Evolutionary conservation across 1,284 basidiomycete species (phyloP), one percentile per base, ranked within the genome.

Genomic region (Leccinum solheimii): DNA sequence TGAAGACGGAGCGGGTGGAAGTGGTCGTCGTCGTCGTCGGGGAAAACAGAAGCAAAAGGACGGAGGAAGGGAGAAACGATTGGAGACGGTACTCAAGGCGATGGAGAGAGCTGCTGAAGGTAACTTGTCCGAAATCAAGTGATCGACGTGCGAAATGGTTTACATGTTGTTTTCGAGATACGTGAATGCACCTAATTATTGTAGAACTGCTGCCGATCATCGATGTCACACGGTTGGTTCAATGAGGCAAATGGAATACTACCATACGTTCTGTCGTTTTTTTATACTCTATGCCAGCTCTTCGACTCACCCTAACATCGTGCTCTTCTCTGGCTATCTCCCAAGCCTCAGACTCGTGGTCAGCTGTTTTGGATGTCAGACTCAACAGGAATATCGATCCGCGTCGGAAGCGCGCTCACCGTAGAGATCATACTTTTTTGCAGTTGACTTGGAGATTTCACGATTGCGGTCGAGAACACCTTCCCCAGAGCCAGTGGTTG

Each of bases 61-160:
- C 1, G 62, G 14, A 0, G 60, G 23, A 3, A 63, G 69, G 27
- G 73, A 78, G 65, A 80, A 77, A 53, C 76, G 73, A 59, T 61
- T 85, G 62, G 77, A 81, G 58, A 79, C 73, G 59, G 80, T 86
- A 75, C 71, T 81, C 66, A 79, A 77, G 63, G 87, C 83, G 1
- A 81, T 90, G 19, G 83, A 84, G 68, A 80, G 84, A 63, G 86
- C 86, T 19, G 86, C 86, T 50, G 86, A 85, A 4, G 86, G 86
- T 3, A 77, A 80, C 45, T 64, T 90, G 66, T 66, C 77, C 1
- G 83, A 81, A 23, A 63, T 82, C 49, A 79, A 75, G 62, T 81
- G 61, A 69, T 9, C 13, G 5, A n/a, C 13, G 21, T 4, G 11
- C 5, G 7, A 14, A 13, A 23, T 49, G 19, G 7, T 13, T 9